Conservation (phyloP, 164 flowering plant species). For the Magnolia sinica region DNA sequence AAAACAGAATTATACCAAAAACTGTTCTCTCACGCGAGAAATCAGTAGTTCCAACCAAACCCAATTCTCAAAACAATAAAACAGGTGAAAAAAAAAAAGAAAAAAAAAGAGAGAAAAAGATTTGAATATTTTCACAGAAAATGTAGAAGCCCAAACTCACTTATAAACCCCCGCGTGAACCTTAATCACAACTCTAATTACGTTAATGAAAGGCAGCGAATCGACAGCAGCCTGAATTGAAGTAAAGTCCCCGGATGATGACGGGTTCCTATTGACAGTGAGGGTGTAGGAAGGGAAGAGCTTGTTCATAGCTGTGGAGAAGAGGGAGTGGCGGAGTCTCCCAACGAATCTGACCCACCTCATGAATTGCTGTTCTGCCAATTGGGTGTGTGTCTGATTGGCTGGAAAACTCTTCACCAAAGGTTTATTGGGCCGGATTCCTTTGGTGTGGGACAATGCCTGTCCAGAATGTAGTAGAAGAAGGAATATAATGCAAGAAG, state of each 20-base stretch:
- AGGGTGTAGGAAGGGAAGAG: slow-evolving; percentile 74
- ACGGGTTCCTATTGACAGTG: slow-evolving; percentile 57
- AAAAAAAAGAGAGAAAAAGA: not conserved
- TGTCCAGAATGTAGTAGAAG: slow-evolving; percentile 22
- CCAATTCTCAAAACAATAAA: not conserved
- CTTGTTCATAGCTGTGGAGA: slow-evolving; percentile 68
- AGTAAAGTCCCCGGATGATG: slow-evolving; percentile 64
- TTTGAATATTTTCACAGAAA: not conserved
- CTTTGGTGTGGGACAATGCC: slow-evolving; percentile 45
- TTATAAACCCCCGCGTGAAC: slow-evolving; percentile 86
- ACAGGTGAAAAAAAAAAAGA: not conserved
- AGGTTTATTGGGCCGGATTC: slow-evolving; percentile 33
- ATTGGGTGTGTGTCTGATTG: slow-evolving; percentile 47
- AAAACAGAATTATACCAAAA: not conserved
- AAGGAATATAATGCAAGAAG: slow-evolving; percentile 27
- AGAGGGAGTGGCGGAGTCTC: slow-evolving; percentile 66
- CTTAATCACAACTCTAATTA: slow-evolving; percentile 77
- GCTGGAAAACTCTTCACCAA: slow-evolving; percentile 16
- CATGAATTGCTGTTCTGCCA: slow-evolving; percentile 81
- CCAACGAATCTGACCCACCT: slow-evolving; percentile 93
- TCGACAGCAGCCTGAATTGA: slow-evolving; percentile 86
- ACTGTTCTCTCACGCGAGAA: not conserved
- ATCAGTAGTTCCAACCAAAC: not conserved
- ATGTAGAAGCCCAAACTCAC: slow-evolving; percentile 40
- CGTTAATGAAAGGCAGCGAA: slow-evolving; percentile 80